Conservation (phyloP, 2,329 filamentous ascomycete genomes). For the Phialophora macrospora region DNA sequence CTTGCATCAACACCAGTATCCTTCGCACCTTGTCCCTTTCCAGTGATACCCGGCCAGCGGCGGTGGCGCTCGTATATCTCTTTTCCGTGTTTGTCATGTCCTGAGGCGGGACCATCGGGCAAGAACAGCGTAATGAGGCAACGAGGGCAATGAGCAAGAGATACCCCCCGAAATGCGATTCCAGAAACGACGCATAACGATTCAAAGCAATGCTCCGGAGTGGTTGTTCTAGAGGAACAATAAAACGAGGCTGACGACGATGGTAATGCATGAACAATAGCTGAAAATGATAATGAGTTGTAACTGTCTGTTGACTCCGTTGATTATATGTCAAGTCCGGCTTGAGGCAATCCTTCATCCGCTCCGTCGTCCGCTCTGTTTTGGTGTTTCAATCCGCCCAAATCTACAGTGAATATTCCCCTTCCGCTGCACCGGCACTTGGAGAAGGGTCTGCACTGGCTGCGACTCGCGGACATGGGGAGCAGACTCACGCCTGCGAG, state of each 20-base stretch:
- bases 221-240: neutral
- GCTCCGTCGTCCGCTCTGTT: no score
- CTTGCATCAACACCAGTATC: conserved; percentile 16
- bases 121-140: neutral
- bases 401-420: neutral
- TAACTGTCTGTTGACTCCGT: neutral
- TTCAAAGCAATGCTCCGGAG: neutral
- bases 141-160: neutral
- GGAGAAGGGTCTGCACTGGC: no score
- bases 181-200: neutral
- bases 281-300: neutral
- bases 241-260: neutral
- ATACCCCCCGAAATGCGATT: neutral
- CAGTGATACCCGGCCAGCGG: conserved; percentile 20
- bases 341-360: neutral
- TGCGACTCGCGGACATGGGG: neutral
- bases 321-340: neutral
- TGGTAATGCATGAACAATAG: neutral
- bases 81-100: conserved; percentile 12
- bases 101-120: neutral
- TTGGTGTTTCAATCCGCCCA: neutral
- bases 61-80: conserved; percentile 22
- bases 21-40: conserved; percentile 17
- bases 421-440: neutral
- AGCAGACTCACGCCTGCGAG: neutral